Percentiles rank a stretch among this genome's conserved stretches.
phyloP scores from a whole-genome alignment of 495 filamentous ascomycete genomes.

The Daldinia decipiens region DNA sequence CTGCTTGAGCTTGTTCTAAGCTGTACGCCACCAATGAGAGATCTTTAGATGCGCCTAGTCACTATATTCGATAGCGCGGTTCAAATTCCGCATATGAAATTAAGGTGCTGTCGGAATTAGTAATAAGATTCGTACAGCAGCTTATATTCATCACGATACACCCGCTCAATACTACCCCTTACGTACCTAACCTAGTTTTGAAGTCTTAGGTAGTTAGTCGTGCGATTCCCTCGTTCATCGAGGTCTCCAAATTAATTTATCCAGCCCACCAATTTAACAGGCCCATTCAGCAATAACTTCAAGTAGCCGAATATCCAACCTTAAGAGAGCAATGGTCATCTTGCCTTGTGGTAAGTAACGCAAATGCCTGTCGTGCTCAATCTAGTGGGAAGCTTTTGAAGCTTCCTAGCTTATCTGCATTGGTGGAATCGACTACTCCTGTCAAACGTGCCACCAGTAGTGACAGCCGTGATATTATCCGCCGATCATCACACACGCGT shows the following conservation, averaged over 20 bases:
- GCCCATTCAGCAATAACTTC: neutral
- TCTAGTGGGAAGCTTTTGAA: neutral
- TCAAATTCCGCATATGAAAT: neutral
- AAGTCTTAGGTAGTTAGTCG: neutral
- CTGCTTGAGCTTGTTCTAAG: conserved; percentile 12
- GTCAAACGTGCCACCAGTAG: neutral
- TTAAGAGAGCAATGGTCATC: neutral
- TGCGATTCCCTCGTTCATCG: neutral
- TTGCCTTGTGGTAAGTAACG: conserved; percentile 4
- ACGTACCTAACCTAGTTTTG: neutral
- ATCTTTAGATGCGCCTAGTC: neutral
- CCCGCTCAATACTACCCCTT: neutral
- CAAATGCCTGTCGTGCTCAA: conserved; percentile 4
- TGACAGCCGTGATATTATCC: conserved; percentile 3
- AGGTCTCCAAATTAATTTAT: neutral
- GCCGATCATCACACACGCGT: neutral
- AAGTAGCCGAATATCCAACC: neutral
- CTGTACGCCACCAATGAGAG: conserved; percentile 25
- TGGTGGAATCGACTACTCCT: neutral
- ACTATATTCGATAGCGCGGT: neutral
- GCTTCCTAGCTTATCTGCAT: neutral
- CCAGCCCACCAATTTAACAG: neutral
- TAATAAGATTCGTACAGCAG: conserved; percentile 10
- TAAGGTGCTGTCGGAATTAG: neutral
- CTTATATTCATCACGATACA: neutral